Percentiles rank a stretch among this genome's conserved stretches.
phyloP scores from a whole-genome alignment of 2,329 filamentous ascomycete species.

The Rhynchosporium agropyri region DNA sequence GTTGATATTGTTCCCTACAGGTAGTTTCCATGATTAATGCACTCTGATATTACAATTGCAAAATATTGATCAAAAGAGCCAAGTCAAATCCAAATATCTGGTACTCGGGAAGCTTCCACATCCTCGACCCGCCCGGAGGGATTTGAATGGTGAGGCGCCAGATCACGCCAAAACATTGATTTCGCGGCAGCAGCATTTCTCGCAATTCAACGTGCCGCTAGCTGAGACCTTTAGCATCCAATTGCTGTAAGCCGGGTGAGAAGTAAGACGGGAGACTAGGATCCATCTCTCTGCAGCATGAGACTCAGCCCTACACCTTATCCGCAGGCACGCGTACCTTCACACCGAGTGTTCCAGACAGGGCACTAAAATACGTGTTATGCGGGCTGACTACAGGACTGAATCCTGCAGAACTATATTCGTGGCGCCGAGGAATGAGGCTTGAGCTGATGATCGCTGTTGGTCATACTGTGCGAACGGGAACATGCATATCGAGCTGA shows the following conservation, averaged over 20 bases:
- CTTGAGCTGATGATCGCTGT: not conserved
- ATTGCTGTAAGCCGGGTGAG: conserved; percentile 2
- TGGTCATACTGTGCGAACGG: conserved; percentile 12
- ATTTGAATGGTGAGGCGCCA: not conserved
- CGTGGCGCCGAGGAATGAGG: not conserved
- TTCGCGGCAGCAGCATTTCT: not conserved
- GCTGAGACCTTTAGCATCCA: not conserved
- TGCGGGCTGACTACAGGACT: conserved; percentile 1
- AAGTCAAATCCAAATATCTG: too few relatives aligned
- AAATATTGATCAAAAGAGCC: not conserved
- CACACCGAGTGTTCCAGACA: not conserved
- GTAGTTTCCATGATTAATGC: too few relatives aligned
- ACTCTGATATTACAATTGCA: not conserved
- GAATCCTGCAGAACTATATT: not conserved
- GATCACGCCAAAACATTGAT: not conserved
- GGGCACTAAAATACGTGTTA: not conserved
- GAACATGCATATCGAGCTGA: not conserved
- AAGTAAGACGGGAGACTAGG: not conserved
- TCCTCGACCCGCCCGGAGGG: too few relatives aligned
- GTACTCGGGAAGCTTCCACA: not conserved
- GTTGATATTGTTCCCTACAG: too few relatives aligned
- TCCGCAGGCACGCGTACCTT: not conserved
- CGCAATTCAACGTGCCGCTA: not conserved
- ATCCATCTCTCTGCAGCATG: not conserved
- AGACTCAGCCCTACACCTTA: conserved; percentile 8